Evolutionary conservation across 2,329 filamentous ascomycete species (phyloP).

Genomic region (Sporothrix euskadiensis): DNA sequence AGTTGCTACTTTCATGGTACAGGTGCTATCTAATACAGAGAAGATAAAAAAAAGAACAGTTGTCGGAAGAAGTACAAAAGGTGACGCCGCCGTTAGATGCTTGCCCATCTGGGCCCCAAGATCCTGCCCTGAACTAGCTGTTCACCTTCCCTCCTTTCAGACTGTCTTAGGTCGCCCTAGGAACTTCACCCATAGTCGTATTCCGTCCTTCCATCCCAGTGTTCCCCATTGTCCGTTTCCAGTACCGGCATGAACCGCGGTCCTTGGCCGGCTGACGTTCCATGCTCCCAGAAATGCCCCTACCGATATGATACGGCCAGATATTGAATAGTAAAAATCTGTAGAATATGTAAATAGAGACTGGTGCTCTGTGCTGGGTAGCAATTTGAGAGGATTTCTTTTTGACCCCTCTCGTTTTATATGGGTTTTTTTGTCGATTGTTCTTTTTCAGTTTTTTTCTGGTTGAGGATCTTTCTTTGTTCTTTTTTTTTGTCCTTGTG

Average conservation of each 20-base stretch:
- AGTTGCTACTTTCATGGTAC: slow-evolving; percentile 20
- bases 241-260: neutral
- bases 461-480: neutral
- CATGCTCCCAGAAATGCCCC: neutral
- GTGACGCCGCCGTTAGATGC: neutral
- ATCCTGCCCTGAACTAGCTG: neutral
- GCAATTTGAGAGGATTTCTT: neutral
- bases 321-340: neutral
- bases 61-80: neutral
- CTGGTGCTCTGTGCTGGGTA: neutral
- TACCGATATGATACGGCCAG: neutral
- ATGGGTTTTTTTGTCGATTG: neutral
- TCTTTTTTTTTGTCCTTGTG: neutral
- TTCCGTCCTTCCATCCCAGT: neutral
- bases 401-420: neutral
- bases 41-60: neutral
- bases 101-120: neutral
- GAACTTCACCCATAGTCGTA: neutral
- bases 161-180: neutral
- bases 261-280: neutral
- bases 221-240: neutral
- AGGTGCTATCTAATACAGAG: slow-evolving; percentile 20
- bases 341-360: neutral
- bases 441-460: neutral
- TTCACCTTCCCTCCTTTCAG: neutral